These are phyloP conservation scores for Amylocystis lapponica DNA, from an alignment of 768 basidiomycete species.

Conservation along the genomic window DNA sequence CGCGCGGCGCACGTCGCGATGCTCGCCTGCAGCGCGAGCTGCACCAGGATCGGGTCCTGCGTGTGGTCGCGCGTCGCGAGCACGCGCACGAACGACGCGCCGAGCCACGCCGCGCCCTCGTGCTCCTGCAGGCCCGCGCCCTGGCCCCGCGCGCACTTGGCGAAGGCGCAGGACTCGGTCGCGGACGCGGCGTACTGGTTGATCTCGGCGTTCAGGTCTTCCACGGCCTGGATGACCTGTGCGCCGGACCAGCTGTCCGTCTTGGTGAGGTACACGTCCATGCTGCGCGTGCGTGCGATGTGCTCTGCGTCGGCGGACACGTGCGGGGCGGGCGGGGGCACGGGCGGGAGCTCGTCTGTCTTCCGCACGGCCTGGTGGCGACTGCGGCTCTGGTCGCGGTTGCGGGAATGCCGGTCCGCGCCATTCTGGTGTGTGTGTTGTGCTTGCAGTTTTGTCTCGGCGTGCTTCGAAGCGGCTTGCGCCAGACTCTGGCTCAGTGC, in stretches of 20 bases:
- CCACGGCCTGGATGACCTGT: conserved; percentile 71
- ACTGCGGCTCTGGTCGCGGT: conserved; percentile 16
- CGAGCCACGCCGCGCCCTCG: conserved; percentile 53
- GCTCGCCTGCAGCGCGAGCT: conserved; percentile 70
- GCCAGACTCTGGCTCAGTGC: conserved; percentile 4
- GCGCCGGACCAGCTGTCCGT: conserved; percentile 72
- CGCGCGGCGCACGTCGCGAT: conserved; percentile 61
- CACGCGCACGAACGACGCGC: conserved; percentile 53
- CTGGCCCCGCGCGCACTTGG: conserved; percentile 24
- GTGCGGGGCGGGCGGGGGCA: conserved; percentile 11
- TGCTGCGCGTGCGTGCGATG: conserved; percentile 48
- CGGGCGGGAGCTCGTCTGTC: conserved; percentile 18
- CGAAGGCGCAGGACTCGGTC: conserved; percentile 47
- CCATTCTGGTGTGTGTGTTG: conserved; percentile 5
- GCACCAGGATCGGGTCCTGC: conserved; percentile 71
- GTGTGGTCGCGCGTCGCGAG: conserved; percentile 61
- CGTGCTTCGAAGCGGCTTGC: neutral
- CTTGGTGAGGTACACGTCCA: conserved; percentile 67
- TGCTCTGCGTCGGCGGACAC: conserved; percentile 41
- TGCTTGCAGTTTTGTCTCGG: conserved; percentile 2
- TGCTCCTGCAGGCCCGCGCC: conserved; percentile 29
- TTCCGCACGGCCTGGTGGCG: conserved; percentile 12
- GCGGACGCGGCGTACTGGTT: conserved; percentile 75
- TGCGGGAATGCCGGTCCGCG: conserved; percentile 4
- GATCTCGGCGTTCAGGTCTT: conserved; percentile 76